Evolutionary conservation across 441 rosid genomes (phyloP).

Genomic region (Aquilaria agallochum): DNA sequence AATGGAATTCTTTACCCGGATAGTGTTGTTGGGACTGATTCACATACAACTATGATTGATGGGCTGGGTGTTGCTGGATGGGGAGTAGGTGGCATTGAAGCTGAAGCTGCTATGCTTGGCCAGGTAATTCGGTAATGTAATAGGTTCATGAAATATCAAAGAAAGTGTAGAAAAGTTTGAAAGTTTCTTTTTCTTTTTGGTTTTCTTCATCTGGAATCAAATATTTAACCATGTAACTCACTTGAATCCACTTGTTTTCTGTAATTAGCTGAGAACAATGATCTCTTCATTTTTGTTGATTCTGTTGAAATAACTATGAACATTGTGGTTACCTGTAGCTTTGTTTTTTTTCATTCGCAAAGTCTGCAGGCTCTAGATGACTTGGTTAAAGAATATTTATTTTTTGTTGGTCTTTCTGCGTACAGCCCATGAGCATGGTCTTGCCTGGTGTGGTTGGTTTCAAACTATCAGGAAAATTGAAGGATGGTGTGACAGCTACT

Average conservation of each 20-base stretch:
- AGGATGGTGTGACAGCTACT: constrained; percentile 68
- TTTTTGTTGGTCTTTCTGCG: constrained; percentile 7
- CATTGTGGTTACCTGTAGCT: too few relatives aligned
- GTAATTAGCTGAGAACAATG: too few relatives aligned
- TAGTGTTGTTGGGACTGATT: constrained; percentile 77
- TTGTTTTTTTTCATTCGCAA: too few relatives aligned
- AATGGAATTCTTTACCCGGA: constrained; percentile 61
- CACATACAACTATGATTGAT: constrained; percentile 78
- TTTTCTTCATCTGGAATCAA: too few relatives aligned
- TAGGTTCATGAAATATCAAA: not conserved
- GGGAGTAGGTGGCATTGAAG: constrained; percentile 85
- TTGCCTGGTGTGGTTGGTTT: constrained; percentile 76
- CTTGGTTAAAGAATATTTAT: not conserved
- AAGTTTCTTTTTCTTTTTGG: not conserved
- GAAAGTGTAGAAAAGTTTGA: not conserved
- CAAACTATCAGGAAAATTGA: constrained; percentile 50
- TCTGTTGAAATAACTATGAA: too few relatives aligned
- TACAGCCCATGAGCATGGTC: constrained; percentile 85
- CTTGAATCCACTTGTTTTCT: too few relatives aligned
- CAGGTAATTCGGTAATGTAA: constrained; percentile 36
- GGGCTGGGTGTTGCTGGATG: constrained; percentile 79
- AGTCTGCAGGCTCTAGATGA: too few relatives aligned
- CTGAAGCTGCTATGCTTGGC: constrained; percentile 82
- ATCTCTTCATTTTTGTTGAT: too few relatives aligned
- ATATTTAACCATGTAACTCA: too few relatives aligned